Base-by-base conservation (phyloP, 1,139 yeast genomes). In the Saccharomyces uvarum region DNA sequence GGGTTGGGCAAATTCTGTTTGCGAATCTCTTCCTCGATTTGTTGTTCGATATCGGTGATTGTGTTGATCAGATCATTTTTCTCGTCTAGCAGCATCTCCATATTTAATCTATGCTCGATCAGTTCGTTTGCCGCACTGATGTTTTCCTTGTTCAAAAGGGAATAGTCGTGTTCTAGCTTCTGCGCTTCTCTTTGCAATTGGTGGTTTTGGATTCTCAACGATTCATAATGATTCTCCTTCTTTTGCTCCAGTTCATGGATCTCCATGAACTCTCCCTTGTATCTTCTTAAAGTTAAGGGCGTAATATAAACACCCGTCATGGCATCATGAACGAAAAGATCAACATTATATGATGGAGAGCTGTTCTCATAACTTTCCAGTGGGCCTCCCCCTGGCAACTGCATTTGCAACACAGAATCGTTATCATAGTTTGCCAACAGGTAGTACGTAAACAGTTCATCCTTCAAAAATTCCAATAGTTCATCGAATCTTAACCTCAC, bases 291-390 rank as follows among this genome's bases (percentile, higher is more conserved):
- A 7, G 84, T 82, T 21, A 84, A 74, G 4, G 97, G 96, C 32
- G 84, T 75, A 41, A 91, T 75, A 59, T 83, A 80, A 50, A 89
- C 80, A 33, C 62, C 63, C 32, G 75, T 75, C 77, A 86, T 82
- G 0, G 97, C 87, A 68, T 88, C 96, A 5, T 72, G 71, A 16
- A 91, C 95, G 59, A 91, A 78, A 51, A 81, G 81, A 63, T 87
- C 84, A 50, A 88, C 81, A 55, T 80, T 77, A 66, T 87, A 88
- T 53, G 76, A 61, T 7, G 52, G 57, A 60, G 56, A 59, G 11
- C 33, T 50, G 24, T 52, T 50, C 26, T 48, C 53, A 52, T 50
- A 21, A 50, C 54, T 38, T 31, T 52, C 51, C 14, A 54, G 41
- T 11, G 59, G 24, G 48, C 48, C 51, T 46, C 59, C 49, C 42